phyloP scores from a whole-genome alignment of 495 filamentous ascomycete species.

The Xeromyces bisporus region DNA sequence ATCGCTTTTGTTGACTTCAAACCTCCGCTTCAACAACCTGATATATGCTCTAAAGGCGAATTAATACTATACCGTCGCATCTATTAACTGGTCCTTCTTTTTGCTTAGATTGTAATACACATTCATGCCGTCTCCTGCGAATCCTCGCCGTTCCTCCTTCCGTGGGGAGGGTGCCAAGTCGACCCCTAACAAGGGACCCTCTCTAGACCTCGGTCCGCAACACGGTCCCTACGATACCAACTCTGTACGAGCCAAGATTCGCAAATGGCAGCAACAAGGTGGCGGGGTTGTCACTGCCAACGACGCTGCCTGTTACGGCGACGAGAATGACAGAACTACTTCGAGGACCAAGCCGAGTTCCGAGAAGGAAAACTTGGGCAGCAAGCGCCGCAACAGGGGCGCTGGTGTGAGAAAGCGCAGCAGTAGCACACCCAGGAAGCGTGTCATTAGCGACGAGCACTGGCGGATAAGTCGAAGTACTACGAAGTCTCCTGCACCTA shows the following conservation, averaged over 20 bases:
- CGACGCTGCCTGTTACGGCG: constrained; percentile 25
- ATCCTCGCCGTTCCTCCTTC: constrained; percentile 25
- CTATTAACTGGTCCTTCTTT: no score
- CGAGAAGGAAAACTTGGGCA: constrained; percentile 11
- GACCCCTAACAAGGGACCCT: constrained; percentile 18
- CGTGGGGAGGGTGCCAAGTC: constrained; percentile 21
- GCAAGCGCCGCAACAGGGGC: background rate
- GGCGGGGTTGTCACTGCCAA: constrained; percentile 38
- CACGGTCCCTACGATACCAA: constrained; percentile 38
- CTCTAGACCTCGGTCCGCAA: constrained; percentile 35
- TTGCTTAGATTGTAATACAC: constrained; percentile 9
- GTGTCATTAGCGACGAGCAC: constrained; percentile 65
- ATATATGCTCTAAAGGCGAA: no score
- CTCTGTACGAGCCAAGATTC: constrained; percentile 51
- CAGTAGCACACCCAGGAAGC: constrained; percentile 49
- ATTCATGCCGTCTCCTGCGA: constrained; percentile 31
- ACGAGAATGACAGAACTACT: constrained; percentile 15
- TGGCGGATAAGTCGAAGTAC: constrained; percentile 42
- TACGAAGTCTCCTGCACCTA: constrained; percentile 27
- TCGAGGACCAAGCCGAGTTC: constrained; percentile 13
- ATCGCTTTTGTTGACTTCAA: no score
- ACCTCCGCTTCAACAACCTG: no score
- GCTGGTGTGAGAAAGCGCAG: constrained; percentile 18
- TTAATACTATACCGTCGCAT: no score
- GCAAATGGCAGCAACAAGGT: constrained; percentile 58